These are phyloP conservation scores for Xanthoconium purpureum DNA, from an alignment of 768 basidiomycete species.

Conservation along the genomic window DNA sequence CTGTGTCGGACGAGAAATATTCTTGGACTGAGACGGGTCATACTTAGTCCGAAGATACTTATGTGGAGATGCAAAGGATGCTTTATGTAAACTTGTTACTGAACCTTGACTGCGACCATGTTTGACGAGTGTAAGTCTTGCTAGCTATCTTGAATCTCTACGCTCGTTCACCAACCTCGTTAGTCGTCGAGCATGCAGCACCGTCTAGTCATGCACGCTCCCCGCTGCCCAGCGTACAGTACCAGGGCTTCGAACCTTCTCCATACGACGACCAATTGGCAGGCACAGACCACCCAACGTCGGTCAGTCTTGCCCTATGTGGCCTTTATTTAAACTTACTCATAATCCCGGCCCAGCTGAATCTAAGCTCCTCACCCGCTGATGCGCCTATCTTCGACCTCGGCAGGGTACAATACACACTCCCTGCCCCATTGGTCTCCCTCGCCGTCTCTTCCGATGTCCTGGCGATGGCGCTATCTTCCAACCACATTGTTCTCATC, in stretches of 20 bases:
- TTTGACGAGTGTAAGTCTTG: conserved; percentile 62
- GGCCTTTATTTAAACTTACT: background rate
- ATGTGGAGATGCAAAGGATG: too few relatives aligned
- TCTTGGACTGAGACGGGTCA: conserved; percentile 60
- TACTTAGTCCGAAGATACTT: too few relatives aligned
- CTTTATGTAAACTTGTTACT: background rate
- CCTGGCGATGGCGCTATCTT: conserved; percentile 77
- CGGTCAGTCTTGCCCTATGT: conserved; percentile 7
- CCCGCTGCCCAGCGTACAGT: conserved; percentile 61
- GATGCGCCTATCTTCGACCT: conserved; percentile 73
- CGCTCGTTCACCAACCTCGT: background rate
- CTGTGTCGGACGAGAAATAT: conserved; percentile 82
- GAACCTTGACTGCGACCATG: conserved; percentile 37
- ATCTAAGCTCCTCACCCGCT: conserved; percentile 31
- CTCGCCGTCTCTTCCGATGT: conserved; percentile 85
- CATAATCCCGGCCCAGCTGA: conserved; percentile 28
- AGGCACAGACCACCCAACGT: conserved; percentile 37
- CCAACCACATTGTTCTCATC: conserved; percentile 80
- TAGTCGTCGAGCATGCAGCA: conserved; percentile 86
- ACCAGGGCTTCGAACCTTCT: conserved; percentile 86
- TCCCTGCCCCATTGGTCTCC: conserved; percentile 79
- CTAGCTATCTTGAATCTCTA: background rate
- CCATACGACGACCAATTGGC: conserved; percentile 51
- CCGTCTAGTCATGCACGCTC: conserved; percentile 40
- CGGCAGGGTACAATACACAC: conserved; percentile 84